Evolutionary conservation across 495 filamentous ascomycete species (phyloP).

Genomic region (Aspergillus cristatus): DNA sequence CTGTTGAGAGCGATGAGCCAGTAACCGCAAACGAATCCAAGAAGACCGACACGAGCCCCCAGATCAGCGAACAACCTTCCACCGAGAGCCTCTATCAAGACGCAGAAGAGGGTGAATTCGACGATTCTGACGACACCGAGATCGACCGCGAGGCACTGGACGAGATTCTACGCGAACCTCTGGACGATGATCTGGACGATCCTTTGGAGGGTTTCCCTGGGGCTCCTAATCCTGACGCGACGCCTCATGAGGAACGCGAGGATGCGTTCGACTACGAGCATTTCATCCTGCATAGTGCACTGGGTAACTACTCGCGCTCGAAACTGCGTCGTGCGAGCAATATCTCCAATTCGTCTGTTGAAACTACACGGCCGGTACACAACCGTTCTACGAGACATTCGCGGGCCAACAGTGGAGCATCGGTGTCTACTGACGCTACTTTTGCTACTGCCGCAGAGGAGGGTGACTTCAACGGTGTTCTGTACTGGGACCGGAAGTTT

Average conservation of each 20-base stretch:
- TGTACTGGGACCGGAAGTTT: conserved; percentile 36
- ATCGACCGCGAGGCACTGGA: conserved; percentile 41
- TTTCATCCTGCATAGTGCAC: conserved; percentile 84
- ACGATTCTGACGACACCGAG: conserved; percentile 33
- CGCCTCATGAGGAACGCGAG: conserved; percentile 82
- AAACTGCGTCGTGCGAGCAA: conserved; percentile 47
- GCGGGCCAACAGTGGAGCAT: conserved; percentile 52
- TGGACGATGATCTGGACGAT: conserved; percentile 29
- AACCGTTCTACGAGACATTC: conserved; percentile 20
- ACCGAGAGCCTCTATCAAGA: conserved; percentile 51
- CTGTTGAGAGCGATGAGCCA: not conserved
- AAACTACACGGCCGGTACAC: conserved; percentile 52
- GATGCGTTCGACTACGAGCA: conserved; percentile 97
- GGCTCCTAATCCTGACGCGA: conserved; percentile 17
- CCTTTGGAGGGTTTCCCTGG: conserved; percentile 16
- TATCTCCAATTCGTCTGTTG: conserved; percentile 61
- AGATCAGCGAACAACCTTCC: conserved; percentile 17
- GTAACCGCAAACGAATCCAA: conserved; percentile 4
- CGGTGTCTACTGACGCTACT: conserved; percentile 66
- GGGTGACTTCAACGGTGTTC: conserved; percentile 30
- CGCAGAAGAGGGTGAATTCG: conserved; percentile 37
- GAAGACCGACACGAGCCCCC: conserved; percentile 2
- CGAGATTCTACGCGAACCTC: conserved; percentile 34
- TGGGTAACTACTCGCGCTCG: conserved; percentile 53
- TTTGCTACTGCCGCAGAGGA: conserved; percentile 81